These are phyloP conservation scores for Blastomyces parvus DNA, from an alignment of 2,329 filamentous ascomycete species.

Conservation along the genomic window DNA sequence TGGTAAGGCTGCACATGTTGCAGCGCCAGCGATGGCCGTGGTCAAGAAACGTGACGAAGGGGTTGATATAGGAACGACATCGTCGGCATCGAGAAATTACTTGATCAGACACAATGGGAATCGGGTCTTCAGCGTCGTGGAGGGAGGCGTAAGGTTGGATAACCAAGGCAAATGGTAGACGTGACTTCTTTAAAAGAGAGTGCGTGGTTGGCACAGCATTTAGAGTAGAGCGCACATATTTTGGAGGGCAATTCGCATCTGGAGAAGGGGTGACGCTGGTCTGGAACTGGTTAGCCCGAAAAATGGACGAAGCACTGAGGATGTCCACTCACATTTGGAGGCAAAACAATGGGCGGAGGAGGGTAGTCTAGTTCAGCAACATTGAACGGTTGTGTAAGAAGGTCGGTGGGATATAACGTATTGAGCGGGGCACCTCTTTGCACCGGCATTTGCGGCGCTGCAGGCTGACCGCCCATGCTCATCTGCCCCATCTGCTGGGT, in stretches of 20 bases:
- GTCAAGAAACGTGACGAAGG: conserved; percentile 91
- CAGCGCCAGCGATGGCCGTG: conserved; percentile 97
- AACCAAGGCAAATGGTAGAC: conserved; percentile 85
- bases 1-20: conserved; percentile 99
- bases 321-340: conserved; percentile 65
- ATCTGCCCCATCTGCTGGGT: conserved; percentile 77
- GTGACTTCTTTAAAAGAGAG: conserved; percentile 91
- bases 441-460: conserved; percentile 39
- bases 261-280: conserved; percentile 85
- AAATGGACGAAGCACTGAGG: neutral
- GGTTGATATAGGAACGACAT: conserved; percentile 96
- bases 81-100: conserved; percentile 93
- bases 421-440: conserved; percentile 53
- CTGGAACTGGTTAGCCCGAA: conserved; percentile 45
- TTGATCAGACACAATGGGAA: conserved; percentile 91
- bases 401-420: conserved; percentile 83
- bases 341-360: conserved; percentile 81
- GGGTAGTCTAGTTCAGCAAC: conserved; percentile 85
- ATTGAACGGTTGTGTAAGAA: conserved; percentile 88
- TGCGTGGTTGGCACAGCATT: conserved; percentile 90
- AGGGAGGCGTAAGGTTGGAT: conserved; percentile 93
- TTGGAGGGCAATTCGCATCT: conserved; percentile 79
- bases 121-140: conserved; percentile 81
- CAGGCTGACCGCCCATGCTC: conserved; percentile 53
- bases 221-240: conserved; percentile 90